Base-by-base conservation (phyloP, 1,284 basidiomycete genomes). In the Melampsora abietis-canadensis region DNA sequence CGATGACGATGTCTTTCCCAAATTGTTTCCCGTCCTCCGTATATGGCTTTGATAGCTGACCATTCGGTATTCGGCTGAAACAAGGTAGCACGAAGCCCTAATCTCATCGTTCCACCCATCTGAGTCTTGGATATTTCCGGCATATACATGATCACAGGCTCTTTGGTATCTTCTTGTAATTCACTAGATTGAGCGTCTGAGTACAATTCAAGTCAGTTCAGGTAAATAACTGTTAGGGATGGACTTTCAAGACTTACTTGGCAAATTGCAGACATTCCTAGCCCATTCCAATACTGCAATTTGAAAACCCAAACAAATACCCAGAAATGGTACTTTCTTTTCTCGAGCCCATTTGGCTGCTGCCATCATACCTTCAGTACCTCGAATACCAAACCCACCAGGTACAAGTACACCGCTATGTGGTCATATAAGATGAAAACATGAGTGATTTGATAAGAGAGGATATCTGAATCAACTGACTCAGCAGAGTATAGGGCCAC, bases 1-100 rank as follows among this genome's bases (percentile, higher is more conserved):
- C 95, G 87, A 83, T 98, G 96, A 73, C 96, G 87, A 83, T 98
- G 96, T 57, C 96, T 86, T 84, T 99, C 96, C 95, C 95, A 98
- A 76, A 94, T 92, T 78, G 87, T 90, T 27, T 85, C 86, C 4
- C 86, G 85, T 37, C 89, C 89, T n/a, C 90, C 95, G 80, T 98
- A 99, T 78, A 99, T 84, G 81, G 87, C 86, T 37, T 93, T 86
- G 54, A 88, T 85, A 78, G 88, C 88, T 61, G 88, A 89, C 86
- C 4, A 85, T 87, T 76, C 85, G 83, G 81, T 84, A 64, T 81
- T 81, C 15, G 85, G 82, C 77, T 89, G 87, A 82, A 98, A 98
- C 68, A 97, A 86, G 2, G 95, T 98, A 5, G 96, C 94, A 24
- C 95, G 88, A 66, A 98, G 85, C 27, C 95, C 95, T 17, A 98